A percentile compares a stretch with the other conserved stretches of the same genome.
Evolutionary conservation across 257 asterid species (phyloP).

Genomic region (Asclepias syriaca): DNA sequence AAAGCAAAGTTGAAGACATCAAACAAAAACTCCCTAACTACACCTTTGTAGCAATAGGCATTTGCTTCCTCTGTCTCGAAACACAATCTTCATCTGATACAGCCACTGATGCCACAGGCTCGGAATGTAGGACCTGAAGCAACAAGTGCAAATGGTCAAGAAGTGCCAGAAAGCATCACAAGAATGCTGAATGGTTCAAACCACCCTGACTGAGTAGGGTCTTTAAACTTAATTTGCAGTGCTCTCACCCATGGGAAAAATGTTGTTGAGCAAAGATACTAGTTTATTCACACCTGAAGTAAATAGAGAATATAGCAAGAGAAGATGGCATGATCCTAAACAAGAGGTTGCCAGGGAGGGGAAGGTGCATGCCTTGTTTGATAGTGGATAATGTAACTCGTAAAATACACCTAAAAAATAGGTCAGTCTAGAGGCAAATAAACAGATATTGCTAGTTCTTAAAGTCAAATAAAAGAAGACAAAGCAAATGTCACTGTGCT

Average conservation of each 20-base stretch:
- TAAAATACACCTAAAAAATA: not conserved
- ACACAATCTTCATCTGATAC: conserved; percentile 33
- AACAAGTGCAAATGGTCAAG: not conserved
- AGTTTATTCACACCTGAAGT: not conserved
- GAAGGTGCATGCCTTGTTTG: not conserved
- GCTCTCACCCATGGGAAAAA: not conserved
- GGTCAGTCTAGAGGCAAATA: not conserved
- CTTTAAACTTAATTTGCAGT: not conserved
- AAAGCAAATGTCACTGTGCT: not conserved
- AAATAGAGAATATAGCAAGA: not conserved
- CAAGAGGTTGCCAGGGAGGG: not conserved
- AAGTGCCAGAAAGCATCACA: not conserved
- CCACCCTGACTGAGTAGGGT: not conserved
- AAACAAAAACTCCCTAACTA: not conserved
- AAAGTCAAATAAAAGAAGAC: not conserved
- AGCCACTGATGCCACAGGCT: conserved; percentile 12
- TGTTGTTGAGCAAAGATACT: not conserved
- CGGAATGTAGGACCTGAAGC: conserved; percentile 6
- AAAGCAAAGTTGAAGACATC: not conserved
- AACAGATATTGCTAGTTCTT: not conserved
- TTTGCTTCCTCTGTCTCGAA: conserved; percentile 24
- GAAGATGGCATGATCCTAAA: not conserved
- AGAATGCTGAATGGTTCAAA: not conserved
- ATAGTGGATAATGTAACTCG: not conserved
- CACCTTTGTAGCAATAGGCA: conserved; percentile 17